A percentile compares a stretch with the other conserved stretches of the same genome.
phyloP scores from a whole-genome alignment of 352 stramenopile species.

The Thraustochytrium striatum region DNA sequence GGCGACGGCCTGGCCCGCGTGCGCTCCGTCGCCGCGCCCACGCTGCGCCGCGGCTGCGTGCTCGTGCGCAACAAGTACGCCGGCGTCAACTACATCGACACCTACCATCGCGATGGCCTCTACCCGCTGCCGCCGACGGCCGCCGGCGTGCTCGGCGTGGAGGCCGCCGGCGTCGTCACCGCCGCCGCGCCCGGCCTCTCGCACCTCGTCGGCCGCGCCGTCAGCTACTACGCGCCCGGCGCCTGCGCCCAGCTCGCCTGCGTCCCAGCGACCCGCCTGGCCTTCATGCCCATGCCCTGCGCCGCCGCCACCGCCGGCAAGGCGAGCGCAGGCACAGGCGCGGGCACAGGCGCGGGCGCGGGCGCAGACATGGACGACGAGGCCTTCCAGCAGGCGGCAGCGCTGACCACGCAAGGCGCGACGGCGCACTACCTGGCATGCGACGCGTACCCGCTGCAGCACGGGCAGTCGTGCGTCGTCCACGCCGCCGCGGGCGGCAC shows the following conservation, averaged over 20 bases:
- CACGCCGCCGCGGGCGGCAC: constrained; percentile 67
- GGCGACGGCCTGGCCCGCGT: too few species aligned
- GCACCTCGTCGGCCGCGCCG: constrained; percentile 59
- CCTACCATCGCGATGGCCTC: constrained; percentile 66
- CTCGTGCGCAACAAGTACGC: constrained; percentile 68
- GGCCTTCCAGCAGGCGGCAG: constrained; percentile 60
- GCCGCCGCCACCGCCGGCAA: too few species aligned
- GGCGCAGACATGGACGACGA: constrained; percentile 61
- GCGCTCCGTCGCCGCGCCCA: background rate
- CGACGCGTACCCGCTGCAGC: constrained; percentile 62
- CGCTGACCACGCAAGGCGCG: constrained; percentile 64
- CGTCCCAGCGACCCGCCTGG: too few species aligned
- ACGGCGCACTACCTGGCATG: constrained; percentile 67
- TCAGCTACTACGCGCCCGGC: constrained; percentile 63
- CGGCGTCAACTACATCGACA: constrained; percentile 73
- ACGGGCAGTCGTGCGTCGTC: constrained; percentile 65
- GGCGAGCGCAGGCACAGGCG: too few species aligned
- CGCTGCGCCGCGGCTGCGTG: constrained; percentile 50
- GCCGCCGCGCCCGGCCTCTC: constrained; percentile 53
- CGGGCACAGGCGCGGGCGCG: constrained; percentile 65
- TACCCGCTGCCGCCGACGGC: constrained; percentile 64
- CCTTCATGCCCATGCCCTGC: too few species aligned
- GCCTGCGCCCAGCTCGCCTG: constrained; percentile 66
- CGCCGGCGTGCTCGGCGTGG: constrained; percentile 62
- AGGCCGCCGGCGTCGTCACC: constrained; percentile 61